Base-by-base conservation (phyloP, 257 asterid species). In the Catharanthus roseus region DNA sequence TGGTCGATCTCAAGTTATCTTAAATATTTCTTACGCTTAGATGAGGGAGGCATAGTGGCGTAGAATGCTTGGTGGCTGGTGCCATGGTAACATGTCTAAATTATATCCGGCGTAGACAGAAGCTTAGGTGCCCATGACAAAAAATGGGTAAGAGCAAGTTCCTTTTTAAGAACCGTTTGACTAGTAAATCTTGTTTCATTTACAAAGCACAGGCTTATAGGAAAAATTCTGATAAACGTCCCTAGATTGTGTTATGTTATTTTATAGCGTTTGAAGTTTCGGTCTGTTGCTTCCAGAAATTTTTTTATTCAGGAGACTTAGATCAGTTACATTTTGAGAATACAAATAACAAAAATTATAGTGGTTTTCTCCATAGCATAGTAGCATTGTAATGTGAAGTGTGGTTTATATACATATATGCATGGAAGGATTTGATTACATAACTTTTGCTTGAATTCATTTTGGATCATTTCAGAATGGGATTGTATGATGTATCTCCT, bases 101-200 rank as follows among this genome's bases (percentile, higher is more conserved):
- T 65, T 78, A 78, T 47, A 68, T 60, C 69, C 71, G 72, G 77
- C 79, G 54, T 69, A 67, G 79, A n/a, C n/a, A 61, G 79, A 70
- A 74, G 77, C 65, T 38, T 79, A 72, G 83, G 26, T 21, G 57
- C 77, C 78, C 83, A 62, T 50, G 63, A 49, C 26, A 38, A 38
- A 44, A 74, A n/a, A 70, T 72, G 80, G 80, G 77, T 72, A n/a
- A 61, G 75, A 75, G 38, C 47, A 72, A 75, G 75, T 28, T 68
- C 69, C 24, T 79, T 38, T 68, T 68, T 45, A n/a, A 70, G 31
- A 26, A 53, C 28, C 72, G n/a, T 65, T 42, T 42, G 47, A 63
- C 67, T n/a, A 63, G 61, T n/a, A 34, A 64, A 44, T 33, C 29
- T 67, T 68, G 49, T 65, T 45, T 39, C 53, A 39, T 74, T 60